Base-by-base conservation (phyloP, 345 rosid genomes). In the Aethionema arabicum region DNA sequence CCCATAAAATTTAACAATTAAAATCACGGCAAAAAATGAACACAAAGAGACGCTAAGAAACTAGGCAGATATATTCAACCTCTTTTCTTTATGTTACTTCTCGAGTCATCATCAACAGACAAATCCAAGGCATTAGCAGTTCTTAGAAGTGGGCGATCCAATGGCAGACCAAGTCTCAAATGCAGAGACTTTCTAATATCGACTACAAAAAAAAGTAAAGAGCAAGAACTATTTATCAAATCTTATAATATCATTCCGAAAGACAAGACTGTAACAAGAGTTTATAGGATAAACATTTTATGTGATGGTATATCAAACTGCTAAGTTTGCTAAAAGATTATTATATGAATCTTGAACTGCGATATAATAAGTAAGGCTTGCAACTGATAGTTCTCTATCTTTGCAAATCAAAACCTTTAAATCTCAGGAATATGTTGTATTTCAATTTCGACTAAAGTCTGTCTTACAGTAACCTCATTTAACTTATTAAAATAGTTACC, bases 61-160 rank as follows among this genome's bases (percentile, higher is more conserved):
- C 37, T 61, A 37, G 44, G 31, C 46, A 56, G 11, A 63, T 3
- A 55, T 36, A 59, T 30, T 21, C 39, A 71, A 89, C 98, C 98
- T 57, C 79, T 87, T 65, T 63, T 67, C 68, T 67, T 76, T 45
- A 57, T 58, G 72, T 53, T 74, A 69, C 69, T 68, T 52, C 43
- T 77, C 5, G 78, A 62, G 44, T 66, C 74, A 64, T 81, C 86
- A 61, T 64, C 74, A 6, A 52, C 32, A 68, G 80, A 81, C 56
- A 82, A 64, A 72, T 83, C 77, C 62, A 84, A 74, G 46, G 96
- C 84, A 78, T 86, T 92, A 63, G 91, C 86, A 73, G 82, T 78
- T 74, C 96, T 82, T 72, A 92, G 65, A 48, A 89, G 95, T 4
- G 98, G 95, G 13, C 93, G 91, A 73, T 92, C 91, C 48, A 82